These are phyloP conservation scores for Dactylorhiza incarnata DNA, from an alignment of 106 monocot genomes.

Conservation along the genomic window DNA sequence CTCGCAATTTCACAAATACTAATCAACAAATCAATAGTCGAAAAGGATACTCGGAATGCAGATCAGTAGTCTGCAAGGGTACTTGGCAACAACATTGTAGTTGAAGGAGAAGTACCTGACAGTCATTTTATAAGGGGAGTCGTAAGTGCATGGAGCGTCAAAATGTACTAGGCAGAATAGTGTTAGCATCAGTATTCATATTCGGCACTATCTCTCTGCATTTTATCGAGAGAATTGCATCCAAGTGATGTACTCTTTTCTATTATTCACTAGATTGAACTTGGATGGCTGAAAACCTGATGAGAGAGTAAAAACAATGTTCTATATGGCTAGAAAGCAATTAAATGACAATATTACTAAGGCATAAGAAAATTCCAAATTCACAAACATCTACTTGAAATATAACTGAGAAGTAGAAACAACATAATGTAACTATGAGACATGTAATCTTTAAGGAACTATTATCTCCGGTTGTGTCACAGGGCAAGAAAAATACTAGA, in stretches of 20 bases:
- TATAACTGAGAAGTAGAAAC: no score
- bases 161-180: no score
- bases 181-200: background rate
- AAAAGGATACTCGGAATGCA: no score
- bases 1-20: no score
- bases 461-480: background rate
- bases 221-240: background rate
- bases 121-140: no score
- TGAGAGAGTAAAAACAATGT: background rate
- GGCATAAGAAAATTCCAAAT: background rate
- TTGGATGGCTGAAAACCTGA: background rate
- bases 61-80: no score
- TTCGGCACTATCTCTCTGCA: background rate
- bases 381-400: no score
- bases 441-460: background rate
- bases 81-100: no score
- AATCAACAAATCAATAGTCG: no score
- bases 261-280: background rate
- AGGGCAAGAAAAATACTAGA: background rate
- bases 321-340: background rate
- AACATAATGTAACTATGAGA: no score
- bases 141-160: no score
- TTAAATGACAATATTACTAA: background rate
- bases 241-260: background rate
- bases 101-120: no score